Base-by-base conservation (phyloP, 345 rosid species). In the Kernera saxatilis region DNA sequence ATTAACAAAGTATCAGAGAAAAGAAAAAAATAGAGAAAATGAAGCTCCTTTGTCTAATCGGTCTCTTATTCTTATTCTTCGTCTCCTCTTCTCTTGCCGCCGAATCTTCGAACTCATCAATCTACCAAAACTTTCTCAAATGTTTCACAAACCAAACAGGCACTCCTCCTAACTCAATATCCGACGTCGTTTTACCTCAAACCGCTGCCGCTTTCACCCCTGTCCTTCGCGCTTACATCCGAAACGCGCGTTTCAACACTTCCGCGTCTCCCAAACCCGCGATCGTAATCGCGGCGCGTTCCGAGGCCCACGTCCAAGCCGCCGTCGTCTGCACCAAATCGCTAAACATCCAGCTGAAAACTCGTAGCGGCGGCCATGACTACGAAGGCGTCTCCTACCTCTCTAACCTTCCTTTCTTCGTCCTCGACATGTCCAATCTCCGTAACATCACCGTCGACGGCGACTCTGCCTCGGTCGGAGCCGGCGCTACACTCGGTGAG, bases 301-400 rank as follows among this genome's bases (percentile, higher is more conserved):
- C 75, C 1, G 78, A 78, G 26, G 54, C 78, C n/a, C 88, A 86
- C 12, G 80, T 86, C 51, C 83, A 77, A 44, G 85, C 86, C 7
- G 54, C 88, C 27, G 78, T 86, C 4, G 3, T 79, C 30, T 80
- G 88, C 60, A 61, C 86, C 29, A 79, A 71, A 48, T 17, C 65
- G 9, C 17, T 45, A 70, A 78, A 64, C 37, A 0, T 82, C 26
- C 85, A 82, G 18, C 53, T 84, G 1, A 79, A 62, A 70, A 79
- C 81, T 29, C 78, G 88, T 17, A 84, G 84, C 27, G 84, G 83
- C 0, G 83, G 89, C 8, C 89, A 85, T 41, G 89, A 85, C 52
- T 85, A 75, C 27, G 88, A 86, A 62, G 90, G 84, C 6, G 27
- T 77, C 27, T 84, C 90, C 5, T 86, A 84, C 37, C 15, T 74